Conservation (phyloP, 208 protist genomes). For the Angomonas ambiguus region DNA sequence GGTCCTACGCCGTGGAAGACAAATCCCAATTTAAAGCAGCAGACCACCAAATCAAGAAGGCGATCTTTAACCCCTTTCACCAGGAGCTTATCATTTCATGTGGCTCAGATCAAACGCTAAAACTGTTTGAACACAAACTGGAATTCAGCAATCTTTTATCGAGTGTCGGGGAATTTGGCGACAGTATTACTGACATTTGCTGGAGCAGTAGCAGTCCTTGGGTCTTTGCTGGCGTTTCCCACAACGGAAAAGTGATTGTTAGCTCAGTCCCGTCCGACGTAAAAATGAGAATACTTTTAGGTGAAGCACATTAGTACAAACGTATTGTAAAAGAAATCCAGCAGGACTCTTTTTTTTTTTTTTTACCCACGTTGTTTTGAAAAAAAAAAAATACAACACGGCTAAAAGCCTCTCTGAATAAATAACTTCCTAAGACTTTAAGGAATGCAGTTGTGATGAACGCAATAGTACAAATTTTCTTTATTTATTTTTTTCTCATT, state of each 20-base stretch:
- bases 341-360: neutral
- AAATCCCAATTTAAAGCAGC: constrained; percentile 35
- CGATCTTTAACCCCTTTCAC: constrained; percentile 83
- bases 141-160: constrained; percentile 37
- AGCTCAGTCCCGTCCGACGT: constrained; percentile 76
- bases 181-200: constrained; percentile 65
- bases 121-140: constrained; percentile 66
- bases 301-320: constrained; percentile 36
- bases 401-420: too few species aligned
- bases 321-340: neutral
- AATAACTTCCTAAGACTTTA: too few species aligned
- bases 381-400: constrained; percentile 7
- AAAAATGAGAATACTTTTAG: constrained; percentile 80
- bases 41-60: constrained; percentile 54
- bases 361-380: neutral
- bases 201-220: constrained; percentile 81
- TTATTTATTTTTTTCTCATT: constrained; percentile 1
- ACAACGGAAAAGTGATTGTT: constrained; percentile 79
- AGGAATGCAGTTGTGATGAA: too few species aligned
- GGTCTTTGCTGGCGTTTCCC: constrained; percentile 85
- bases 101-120: constrained; percentile 68
- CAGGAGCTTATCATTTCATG: constrained; percentile 72
- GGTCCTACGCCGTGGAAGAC: neutral
- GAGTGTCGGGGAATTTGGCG: constrained; percentile 58
- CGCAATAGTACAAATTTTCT: neutral